A percentile compares a stretch with the other conserved stretches of the same genome.
phyloP scores from a whole-genome alignment of 805 yeast species.

The Ogataea minuta region DNA sequence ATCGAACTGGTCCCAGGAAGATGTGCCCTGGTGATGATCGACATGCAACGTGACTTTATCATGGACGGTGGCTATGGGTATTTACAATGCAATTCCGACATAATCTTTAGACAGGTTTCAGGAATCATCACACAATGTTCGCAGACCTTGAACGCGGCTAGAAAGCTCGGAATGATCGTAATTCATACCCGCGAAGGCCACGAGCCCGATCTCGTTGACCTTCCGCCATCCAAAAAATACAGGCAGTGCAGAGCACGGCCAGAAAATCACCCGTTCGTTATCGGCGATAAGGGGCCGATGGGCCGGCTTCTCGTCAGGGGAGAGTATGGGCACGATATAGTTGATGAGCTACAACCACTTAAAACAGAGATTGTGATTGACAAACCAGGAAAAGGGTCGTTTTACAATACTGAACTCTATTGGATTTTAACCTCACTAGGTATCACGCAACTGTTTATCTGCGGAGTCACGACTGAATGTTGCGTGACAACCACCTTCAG shows the following conservation, averaged over 20 bases:
- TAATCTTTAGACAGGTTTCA: constrained; percentile 14
- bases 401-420: constrained; percentile 33
- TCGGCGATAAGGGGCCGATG: constrained; percentile 35
- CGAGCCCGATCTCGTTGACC: constrained; percentile 28
- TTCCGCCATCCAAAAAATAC: constrained; percentile 28
- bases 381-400: constrained; percentile 35
- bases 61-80: constrained; percentile 31
- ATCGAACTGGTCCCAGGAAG: constrained; percentile 13
- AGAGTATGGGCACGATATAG: constrained; percentile 34
- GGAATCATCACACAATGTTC: constrained; percentile 27
- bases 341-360: constrained; percentile 31
- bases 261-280: constrained; percentile 16
- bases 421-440: constrained; percentile 29
- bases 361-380: constrained; percentile 29
- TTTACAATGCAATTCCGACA: constrained; percentile 16
- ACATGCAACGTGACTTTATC: constrained; percentile 35
- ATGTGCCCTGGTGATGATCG: constrained; percentile 32
- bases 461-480: constrained; percentile 37
- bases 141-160: constrained; percentile 25
- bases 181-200: constrained; percentile 36
- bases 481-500: constrained; percentile 35
- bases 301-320: constrained; percentile 32
- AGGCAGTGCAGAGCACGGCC: constrained; percentile 27
- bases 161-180: constrained; percentile 29
- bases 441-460: constrained; percentile 28